Evolutionary conservation across 2,329 filamentous ascomycete genomes (phyloP).

Genomic region (Paraphaeosphaeria minitans): DNA sequence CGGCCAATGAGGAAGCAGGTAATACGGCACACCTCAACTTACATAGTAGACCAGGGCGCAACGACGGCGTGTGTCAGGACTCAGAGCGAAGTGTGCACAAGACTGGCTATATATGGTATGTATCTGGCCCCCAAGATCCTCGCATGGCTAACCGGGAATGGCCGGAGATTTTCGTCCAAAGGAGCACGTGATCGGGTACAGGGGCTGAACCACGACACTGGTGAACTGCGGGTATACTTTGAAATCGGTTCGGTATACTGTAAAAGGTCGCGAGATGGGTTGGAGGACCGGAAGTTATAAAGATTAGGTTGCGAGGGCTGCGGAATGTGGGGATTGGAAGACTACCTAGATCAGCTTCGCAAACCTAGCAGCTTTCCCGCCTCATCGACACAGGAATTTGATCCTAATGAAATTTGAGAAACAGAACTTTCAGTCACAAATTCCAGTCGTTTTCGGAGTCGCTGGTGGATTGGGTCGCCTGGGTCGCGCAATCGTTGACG

Average conservation of each 20-base stretch:
- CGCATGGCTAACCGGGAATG: background rate
- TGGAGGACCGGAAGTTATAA: background rate
- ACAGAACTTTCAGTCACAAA: background rate
- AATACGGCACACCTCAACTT: too few species aligned
- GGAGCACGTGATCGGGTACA: background rate
- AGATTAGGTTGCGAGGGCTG: background rate
- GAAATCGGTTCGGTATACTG: background rate
- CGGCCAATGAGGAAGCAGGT: too few species aligned
- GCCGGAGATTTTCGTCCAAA: background rate
- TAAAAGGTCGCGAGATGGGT: background rate
- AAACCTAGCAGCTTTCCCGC: background rate
- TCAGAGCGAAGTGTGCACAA: too few species aligned
- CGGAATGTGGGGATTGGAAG: too few species aligned
- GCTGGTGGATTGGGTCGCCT: slow-evolving; percentile 55
- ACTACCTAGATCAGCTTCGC: too few species aligned
- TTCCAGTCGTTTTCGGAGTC: slow-evolving; percentile 47
- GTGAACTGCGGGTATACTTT: background rate
- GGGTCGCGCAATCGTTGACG: slow-evolving; percentile 55
- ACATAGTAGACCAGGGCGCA: too few species aligned
- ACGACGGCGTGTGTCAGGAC: too few species aligned
- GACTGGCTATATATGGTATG: background rate
- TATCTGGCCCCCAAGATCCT: background rate
- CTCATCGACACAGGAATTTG: background rate
- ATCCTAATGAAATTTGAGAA: background rate
- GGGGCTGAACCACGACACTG: background rate